Base-by-base conservation (phyloP, 768 basidiomycete genomes). In the Boletus fagicola region DNA sequence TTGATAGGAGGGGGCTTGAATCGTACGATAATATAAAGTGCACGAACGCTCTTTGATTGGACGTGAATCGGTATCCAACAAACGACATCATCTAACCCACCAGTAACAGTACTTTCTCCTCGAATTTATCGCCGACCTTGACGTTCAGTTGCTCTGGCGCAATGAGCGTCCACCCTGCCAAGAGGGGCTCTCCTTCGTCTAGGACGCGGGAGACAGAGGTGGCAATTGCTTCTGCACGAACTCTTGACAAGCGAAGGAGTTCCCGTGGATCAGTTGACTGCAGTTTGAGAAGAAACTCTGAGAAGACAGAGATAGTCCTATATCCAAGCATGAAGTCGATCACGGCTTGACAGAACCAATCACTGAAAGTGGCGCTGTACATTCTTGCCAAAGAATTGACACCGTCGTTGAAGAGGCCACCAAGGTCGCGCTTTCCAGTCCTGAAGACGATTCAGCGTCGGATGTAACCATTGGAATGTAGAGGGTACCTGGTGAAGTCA, bases 301-400 rank as follows among this genome's bases (percentile, higher is more conserved):
- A 88, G 73, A 99, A 98, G 4, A 98, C 93, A 42, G 87, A 80
- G 10, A 87, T 69, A 2, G 88, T 92, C 53, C 95, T 87, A 71
- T 94, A 85, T 28, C 94, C 95, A 50, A 95, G 84, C 78, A 90
- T 84, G 65, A 86, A 95, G 72, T 94, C 91, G 63, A 98, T 94
- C 45, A 96, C 93, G 0, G 95, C 94, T 75, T 99, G 97, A 56
- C 83, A 87, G 73, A 98, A 99, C 89, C 94, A 99, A 73, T 99
- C 97, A 62, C 88, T 86, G 68, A 93, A 93, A 1, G 91, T 89
- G 20, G 92, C 87, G 11, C 89, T 88, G 74, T 87, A 93, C 86
- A 93, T 87, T 64, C 91, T 85, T 31, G 94, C 88, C 18, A 98
- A 75, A 7, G 94, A 97, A 72, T 98, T 99, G 58, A 96, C 86